phyloP scores from a whole-genome alignment of 208 protist species.

The Trypanosoma grayi region DNA sequence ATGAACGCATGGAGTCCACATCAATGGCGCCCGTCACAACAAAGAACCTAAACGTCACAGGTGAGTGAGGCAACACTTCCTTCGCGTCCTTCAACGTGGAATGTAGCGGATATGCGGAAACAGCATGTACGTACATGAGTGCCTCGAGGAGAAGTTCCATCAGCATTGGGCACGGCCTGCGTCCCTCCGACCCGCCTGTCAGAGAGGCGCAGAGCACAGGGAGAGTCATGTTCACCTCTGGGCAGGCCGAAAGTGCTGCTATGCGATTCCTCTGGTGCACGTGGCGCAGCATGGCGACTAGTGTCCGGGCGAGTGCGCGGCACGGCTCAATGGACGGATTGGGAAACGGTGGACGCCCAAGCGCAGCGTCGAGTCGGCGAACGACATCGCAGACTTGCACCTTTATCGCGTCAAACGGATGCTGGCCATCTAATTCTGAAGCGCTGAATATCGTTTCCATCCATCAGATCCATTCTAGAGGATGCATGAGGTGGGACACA shows the following conservation, averaged over 20 bases:
- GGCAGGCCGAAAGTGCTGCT: slow-evolving; percentile 16
- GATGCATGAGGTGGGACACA: too few species aligned
- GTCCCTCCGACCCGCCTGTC: slow-evolving; percentile 38
- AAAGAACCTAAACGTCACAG: slow-evolving; percentile 48
- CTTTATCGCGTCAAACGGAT: slow-evolving; percentile 8
- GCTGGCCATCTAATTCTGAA: neutral
- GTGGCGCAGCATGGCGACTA: slow-evolving; percentile 16
- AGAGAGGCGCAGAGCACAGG: slow-evolving; percentile 73
- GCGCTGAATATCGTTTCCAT: neutral
- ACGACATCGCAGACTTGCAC: slow-evolving; percentile 15
- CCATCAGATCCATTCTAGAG: too few species aligned
- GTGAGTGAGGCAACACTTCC: slow-evolving; percentile 31
- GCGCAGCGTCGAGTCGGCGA: slow-evolving; percentile 36
- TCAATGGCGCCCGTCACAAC: slow-evolving; percentile 37
- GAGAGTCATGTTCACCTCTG: slow-evolving; percentile 59
- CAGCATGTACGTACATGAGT: slow-evolving; percentile 27
- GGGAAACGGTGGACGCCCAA: slow-evolving; percentile 69
- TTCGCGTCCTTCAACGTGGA: slow-evolving; percentile 40
- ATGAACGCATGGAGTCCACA: slow-evolving; percentile 33
- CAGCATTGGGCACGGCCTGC: slow-evolving; percentile 40
- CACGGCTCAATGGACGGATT: slow-evolving; percentile 20
- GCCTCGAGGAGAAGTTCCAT: slow-evolving; percentile 40
- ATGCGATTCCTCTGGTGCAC: slow-evolving; percentile 25
- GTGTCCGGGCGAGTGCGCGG: slow-evolving; percentile 25
- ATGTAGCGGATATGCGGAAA: slow-evolving; percentile 65